Conservation (phyloP, 768 basidiomycete genomes). For the Stropharia rugosoannulata region DNA sequence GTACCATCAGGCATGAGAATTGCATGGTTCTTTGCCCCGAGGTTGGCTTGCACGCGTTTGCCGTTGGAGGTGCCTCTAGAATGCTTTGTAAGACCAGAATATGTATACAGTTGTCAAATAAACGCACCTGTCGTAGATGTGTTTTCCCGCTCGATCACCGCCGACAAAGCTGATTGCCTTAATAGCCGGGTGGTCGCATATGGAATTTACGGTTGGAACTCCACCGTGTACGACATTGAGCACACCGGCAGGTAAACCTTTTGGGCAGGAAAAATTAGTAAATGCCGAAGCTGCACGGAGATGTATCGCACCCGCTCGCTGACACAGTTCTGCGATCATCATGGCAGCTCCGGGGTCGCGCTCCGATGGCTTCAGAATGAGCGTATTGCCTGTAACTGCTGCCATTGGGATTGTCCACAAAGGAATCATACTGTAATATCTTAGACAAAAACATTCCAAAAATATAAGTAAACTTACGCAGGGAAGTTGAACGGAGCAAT, state of each 20-base stretch:
- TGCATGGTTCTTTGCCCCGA: slow-evolving; percentile 98
- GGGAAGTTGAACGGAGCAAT: slow-evolving; percentile 91
- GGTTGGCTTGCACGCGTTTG: slow-evolving; percentile 80
- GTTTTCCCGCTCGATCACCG: slow-evolving; percentile 87
- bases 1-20: slow-evolving; percentile 92
- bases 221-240: slow-evolving; percentile 92
- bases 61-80: slow-evolving; percentile 78
- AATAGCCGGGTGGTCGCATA: slow-evolving; percentile 90
- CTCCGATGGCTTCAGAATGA: slow-evolving; percentile 94
- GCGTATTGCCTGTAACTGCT: slow-evolving; percentile 86
- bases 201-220: slow-evolving; percentile 86
- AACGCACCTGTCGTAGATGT: slow-evolving; percentile 82
- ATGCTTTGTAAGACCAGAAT: not conserved
- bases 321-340: slow-evolving; percentile 95
- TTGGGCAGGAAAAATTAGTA: not conserved
- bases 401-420: slow-evolving; percentile 95
- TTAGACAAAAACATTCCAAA: no score
- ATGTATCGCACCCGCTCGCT: slow-evolving; percentile 62
- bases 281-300: not conserved
- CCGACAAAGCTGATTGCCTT: slow-evolving; percentile 97
- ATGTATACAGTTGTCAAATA: not conserved
- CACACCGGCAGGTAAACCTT: slow-evolving; percentile 83
- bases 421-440: slow-evolving; percentile 78
- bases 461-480: slow-evolving; percentile 53
- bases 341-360: slow-evolving; percentile 96